These are phyloP conservation scores for Teratosphaeriaceae sp. DNA, from an alignment of 2,329 filamentous ascomycete species.

Conservation along the genomic window DNA sequence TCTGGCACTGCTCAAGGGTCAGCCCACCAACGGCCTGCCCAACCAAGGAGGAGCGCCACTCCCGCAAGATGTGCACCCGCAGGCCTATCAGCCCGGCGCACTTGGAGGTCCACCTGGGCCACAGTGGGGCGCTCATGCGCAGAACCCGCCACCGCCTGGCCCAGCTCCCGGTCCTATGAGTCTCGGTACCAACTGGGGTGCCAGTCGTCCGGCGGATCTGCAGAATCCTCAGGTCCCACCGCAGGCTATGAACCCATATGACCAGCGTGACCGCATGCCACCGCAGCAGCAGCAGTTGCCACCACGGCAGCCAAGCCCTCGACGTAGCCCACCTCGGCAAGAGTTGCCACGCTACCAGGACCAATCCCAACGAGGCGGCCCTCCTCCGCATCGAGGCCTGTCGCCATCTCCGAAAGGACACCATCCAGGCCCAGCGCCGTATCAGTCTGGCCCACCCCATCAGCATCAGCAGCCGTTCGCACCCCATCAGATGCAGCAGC, in stretches of 20 bases:
- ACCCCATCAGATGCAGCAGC: constrained; percentile 37
- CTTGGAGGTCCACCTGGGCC: constrained; percentile 73
- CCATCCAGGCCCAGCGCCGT: constrained; percentile 47
- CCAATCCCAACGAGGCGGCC: constrained; percentile 31
- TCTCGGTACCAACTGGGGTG: constrained; percentile 54
- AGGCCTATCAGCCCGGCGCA: constrained; percentile 79
- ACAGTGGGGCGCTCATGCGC: constrained; percentile 78
- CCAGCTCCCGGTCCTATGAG: constrained; percentile 51
- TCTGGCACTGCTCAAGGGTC: constrained; percentile 78
- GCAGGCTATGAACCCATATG: constrained; percentile 69
- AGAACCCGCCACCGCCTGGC: constrained; percentile 56
- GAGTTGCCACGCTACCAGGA: constrained; percentile 51
- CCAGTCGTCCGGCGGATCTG: constrained; percentile 70
- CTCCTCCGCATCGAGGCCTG: constrained; percentile 47
- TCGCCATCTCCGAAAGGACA: constrained; percentile 56
- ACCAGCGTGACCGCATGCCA: constrained; percentile 63
- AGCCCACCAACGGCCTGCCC: constrained; percentile 59
- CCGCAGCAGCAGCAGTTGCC: constrained; percentile 63
- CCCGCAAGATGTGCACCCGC: constrained; percentile 91
- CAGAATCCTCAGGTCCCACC: constrained; percentile 57
- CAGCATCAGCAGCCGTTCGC: constrained; percentile 44
- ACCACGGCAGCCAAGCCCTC: constrained; percentile 42
- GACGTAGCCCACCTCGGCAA: no score
- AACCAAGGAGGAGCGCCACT: constrained; percentile 73
- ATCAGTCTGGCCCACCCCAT: constrained; percentile 39